phyloP scores from a whole-genome alignment of 495 filamentous ascomycete species.

The Hypomontagnella monticulosa region DNA sequence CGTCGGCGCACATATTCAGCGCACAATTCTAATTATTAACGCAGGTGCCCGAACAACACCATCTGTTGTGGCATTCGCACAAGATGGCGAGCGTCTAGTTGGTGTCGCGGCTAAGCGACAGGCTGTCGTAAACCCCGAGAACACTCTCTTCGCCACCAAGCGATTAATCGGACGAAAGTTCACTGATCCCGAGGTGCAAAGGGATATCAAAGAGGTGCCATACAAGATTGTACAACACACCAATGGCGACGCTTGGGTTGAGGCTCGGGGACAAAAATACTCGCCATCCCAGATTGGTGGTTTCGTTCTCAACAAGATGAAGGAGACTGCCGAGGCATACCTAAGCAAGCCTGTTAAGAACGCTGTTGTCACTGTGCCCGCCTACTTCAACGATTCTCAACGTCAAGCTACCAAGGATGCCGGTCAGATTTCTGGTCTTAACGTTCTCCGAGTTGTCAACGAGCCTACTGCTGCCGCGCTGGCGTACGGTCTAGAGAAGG shows the following conservation, averaged over 20 bases:
- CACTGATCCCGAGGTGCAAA: conserved; percentile 94
- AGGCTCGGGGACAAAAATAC: conserved; percentile 95
- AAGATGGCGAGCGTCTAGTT: conserved; percentile 96
- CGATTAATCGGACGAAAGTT: conserved; percentile 99
- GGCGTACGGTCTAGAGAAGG: conserved; percentile 95
- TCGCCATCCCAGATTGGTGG: conserved; percentile 98
- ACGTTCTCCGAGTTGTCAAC: conserved; percentile 96
- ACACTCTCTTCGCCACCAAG: conserved; percentile 99
- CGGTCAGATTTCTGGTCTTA: conserved; percentile 93
- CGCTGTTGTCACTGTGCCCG: conserved; percentile 94
- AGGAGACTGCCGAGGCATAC: conserved; percentile 94
- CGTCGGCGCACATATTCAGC: background rate
- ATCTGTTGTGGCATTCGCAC: conserved; percentile 95
- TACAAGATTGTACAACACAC: conserved; percentile 99
- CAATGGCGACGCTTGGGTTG: conserved; percentile 98
- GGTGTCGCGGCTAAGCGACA: conserved; percentile 99
- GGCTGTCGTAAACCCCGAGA: conserved; percentile 98
- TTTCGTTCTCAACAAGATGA: conserved; percentile 98
- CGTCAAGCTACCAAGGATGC: conserved; percentile 98
- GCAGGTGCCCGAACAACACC: conserved; percentile 94
- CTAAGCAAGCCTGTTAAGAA: conserved; percentile 91
- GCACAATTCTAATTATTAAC: conserved; percentile 19
- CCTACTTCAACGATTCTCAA: conserved; percentile 98
- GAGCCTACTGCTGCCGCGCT: conserved; percentile 95
- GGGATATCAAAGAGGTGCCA: conserved; percentile 97